A percentile compares a stretch with the other conserved stretches of the same genome.
Evolutionary conservation across 192 early-diverging fungal species (phyloP).

Genomic region (Coemansia sp.): DNA sequence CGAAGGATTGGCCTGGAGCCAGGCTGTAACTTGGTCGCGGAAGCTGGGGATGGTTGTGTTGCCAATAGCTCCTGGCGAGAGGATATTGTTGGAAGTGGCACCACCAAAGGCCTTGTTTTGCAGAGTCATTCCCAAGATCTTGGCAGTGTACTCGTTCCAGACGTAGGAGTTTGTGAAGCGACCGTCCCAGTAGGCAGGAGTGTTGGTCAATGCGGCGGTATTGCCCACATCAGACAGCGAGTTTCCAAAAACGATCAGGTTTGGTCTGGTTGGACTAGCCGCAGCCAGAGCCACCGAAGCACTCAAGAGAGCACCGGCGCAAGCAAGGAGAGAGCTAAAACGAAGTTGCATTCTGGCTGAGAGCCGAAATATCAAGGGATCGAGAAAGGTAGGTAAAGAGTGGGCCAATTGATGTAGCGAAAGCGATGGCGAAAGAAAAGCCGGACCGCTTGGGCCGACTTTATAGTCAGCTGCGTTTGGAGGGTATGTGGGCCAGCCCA

Average conservation of each 20-base stretch:
- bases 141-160: constrained; percentile 15
- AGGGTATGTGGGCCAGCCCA: neutral
- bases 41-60: constrained; percentile 11
- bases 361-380: neutral
- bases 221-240: constrained; percentile 6
- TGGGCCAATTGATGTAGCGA: neutral
- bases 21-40: constrained; percentile 5
- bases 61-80: neutral
- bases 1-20: neutral
- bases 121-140: constrained; percentile 7
- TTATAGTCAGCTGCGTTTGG: neutral
- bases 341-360: neutral
- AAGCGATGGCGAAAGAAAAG: neutral
- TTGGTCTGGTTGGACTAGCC: neutral
- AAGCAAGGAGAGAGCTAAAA: neutral
- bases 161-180: constrained; percentile 11
- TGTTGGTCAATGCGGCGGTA: constrained; percentile 1
- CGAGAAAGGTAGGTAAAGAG: neutral
- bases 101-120: constrained; percentile 6
- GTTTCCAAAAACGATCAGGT: constrained; percentile 12
- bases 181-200: constrained; percentile 9
- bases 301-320: neutral
- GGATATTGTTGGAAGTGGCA: constrained; percentile 3
- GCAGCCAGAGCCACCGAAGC: neutral
- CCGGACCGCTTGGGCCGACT: neutral